Evolutionary conservation across 106 monocot species (phyloP), one percentile per base, ranked within the genome.

Genomic region (Acorus calamus): DNA sequence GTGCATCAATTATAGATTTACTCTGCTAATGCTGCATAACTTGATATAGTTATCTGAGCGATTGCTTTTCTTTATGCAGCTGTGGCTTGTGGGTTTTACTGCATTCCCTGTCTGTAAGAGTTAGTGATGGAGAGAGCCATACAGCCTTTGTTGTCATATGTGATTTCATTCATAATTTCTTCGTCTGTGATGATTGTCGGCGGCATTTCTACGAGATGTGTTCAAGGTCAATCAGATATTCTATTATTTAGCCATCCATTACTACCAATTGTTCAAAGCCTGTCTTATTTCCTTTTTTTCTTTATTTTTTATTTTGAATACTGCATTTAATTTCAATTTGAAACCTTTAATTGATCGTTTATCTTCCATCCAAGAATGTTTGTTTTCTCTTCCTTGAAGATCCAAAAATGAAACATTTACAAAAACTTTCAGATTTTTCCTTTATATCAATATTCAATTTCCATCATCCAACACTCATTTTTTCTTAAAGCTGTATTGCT

Each of bases 1-100:
- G 28, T 28, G 28, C 28, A 28, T 28, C 28, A 28, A 28, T 28
- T 28, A 28, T 28, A 28, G 0, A 1, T 28, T 28, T 28, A 28
- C 28, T 28, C 28, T 28, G 28, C 28, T 28, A 28, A 28, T 28
- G 28, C 28, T 28, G 28, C 28, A 28, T 28, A 28, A 28, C 28
- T 28, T 28, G 28, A 28, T 28, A 28, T 28, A 1, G 0, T 28
- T 28, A 28, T 28, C 28, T 28, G 28, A 28, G 28, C 28, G 43
- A 42, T 63, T 4, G 43, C 58, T 13, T 48, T 46, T 0, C 12
- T 63, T 63, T 4, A 59, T 84, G 64, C 81, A 99, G 98, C 64
- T 99, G 98, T 65, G 98, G 98, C 50, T 81, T 99, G 5, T 99
- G 98, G 98, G 80, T 99, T 60, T 75, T 99, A 13, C 52, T 99